These are phyloP conservation scores for Lycium barbarum DNA, from an alignment of 257 asterid species.

Conservation along the genomic window DNA sequence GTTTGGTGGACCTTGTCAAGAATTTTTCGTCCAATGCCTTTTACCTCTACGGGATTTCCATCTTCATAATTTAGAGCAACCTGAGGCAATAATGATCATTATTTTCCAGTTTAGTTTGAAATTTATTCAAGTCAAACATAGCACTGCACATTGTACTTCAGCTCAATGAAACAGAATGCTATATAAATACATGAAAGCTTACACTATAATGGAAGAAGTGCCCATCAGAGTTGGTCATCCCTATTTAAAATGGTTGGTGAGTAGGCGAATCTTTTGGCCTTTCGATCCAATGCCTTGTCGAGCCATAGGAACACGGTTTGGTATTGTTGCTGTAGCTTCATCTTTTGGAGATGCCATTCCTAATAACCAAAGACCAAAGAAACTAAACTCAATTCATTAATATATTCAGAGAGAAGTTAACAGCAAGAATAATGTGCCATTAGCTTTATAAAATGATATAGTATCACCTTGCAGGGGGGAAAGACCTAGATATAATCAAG, in stretches of 20 bases:
- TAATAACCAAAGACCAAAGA: neutral
- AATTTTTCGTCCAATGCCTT: slow-evolving; percentile 88
- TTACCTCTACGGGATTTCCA: slow-evolving; percentile 91
- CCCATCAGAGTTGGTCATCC: slow-evolving; percentile 69
- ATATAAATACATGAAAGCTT: slow-evolving; percentile 32
- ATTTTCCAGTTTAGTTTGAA: too few species aligned
- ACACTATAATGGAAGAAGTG: slow-evolving; percentile 92
- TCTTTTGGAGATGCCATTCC: slow-evolving; percentile 19
- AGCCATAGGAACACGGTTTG: slow-evolving; percentile 71
- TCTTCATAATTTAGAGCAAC: slow-evolving; percentile 92
- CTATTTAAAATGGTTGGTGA: slow-evolving; percentile 86
- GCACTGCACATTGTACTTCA: neutral
- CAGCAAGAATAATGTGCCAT: slow-evolving; percentile 22
- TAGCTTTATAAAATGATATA: neutral
- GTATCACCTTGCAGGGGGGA: neutral
- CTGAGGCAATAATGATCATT: slow-evolving; percentile 37
- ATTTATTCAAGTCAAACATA: too few species aligned
- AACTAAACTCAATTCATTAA: neutral
- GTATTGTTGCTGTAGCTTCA: slow-evolving; percentile 1
- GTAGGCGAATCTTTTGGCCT: slow-evolving; percentile 73
- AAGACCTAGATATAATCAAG: neutral
- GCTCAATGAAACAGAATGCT: too few species aligned
- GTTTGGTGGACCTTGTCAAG: slow-evolving; percentile 71
- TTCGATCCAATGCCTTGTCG: slow-evolving; percentile 73
- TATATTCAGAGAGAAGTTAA: neutral